These are phyloP conservation scores for Zelopaecilomyces penicillatus DNA, from an alignment of 2,329 filamentous ascomycete species.

Conservation along the genomic window DNA sequence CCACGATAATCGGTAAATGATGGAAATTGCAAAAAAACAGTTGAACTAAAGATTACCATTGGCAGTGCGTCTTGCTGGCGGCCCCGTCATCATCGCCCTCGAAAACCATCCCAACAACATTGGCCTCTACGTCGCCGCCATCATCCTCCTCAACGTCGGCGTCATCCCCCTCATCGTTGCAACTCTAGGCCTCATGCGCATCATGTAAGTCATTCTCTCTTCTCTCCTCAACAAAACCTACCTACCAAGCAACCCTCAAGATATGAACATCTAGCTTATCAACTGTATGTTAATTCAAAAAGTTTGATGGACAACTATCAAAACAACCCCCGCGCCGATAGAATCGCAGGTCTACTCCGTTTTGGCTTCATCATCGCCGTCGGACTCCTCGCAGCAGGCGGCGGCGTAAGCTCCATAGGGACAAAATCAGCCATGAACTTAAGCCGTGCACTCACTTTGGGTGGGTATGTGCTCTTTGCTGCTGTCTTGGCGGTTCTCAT, in stretches of 20 bases:
- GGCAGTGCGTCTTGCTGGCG: conserved; percentile 20
- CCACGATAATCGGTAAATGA: too few relatives aligned
- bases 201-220: conserved; percentile 14
- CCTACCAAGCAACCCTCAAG: background rate
- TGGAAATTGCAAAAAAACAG: too few relatives aligned
- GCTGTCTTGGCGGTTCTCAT: conserved; percentile 11
- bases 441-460: conserved; percentile 13
- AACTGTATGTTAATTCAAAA: background rate
- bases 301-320: conserved; percentile 16
- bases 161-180: conserved; percentile 19
- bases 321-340: conserved; percentile 12
- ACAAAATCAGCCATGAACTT: background rate
- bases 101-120: conserved; percentile 11
- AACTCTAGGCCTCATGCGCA: conserved; percentile 16
- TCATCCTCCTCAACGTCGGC: conserved; percentile 21
- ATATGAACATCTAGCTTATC: background rate
- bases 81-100: conserved; percentile 18
- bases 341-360: conserved; percentile 11
- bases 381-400: conserved; percentile 13
- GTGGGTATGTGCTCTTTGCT: conserved; percentile 16
- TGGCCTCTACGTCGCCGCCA: conserved; percentile 17
- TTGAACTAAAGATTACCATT: background rate
- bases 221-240: background rate
- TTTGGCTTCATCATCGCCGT: conserved; percentile 11
- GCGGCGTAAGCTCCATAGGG: conserved; percentile 11